Percentiles rank a stretch among this genome's conserved stretches.
These are phyloP conservation scores for Cladosporium austrohemisphaericum DNA, from an alignment of 2,329 filamentous ascomycete genomes.

Conservation along the genomic window DNA sequence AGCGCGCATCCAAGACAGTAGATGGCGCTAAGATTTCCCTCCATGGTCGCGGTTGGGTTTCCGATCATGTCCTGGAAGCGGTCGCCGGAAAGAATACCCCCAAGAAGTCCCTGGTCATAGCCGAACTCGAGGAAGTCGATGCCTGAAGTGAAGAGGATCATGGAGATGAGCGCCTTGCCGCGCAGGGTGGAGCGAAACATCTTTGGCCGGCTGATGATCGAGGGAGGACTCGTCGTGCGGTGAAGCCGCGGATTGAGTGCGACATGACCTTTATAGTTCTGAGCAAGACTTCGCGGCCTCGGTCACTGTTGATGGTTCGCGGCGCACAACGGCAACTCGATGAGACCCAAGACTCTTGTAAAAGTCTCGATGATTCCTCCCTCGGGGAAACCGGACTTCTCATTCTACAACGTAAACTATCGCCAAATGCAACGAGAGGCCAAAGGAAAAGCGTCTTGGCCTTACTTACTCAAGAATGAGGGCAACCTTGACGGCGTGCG, in stretches of 20 bases:
- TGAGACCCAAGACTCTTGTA: not conserved
- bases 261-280: not conserved
- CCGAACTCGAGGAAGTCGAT: conserved; percentile 30
- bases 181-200: conserved; percentile 16
- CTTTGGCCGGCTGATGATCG: not conserved
- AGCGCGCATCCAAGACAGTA: conserved; percentile 29
- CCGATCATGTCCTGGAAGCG: conserved; percentile 30
- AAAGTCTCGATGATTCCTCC: too few species aligned
- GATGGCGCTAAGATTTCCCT: conserved; percentile 27
- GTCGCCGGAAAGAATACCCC: conserved; percentile 28
- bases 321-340: not conserved
- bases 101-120: conserved; percentile 31
- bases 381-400: too few species aligned
- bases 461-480: too few species aligned
- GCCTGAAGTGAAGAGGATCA: conserved; percentile 28
- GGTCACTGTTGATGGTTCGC: not conserved
- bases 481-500: too few species aligned
- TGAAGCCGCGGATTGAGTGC: not conserved
- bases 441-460: too few species aligned
- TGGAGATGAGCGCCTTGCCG: conserved; percentile 25
- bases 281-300: not conserved
- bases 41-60: conserved; percentile 24
- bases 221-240: not conserved
- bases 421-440: too few species aligned
- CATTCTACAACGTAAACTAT: too few species aligned